Conservation (phyloP, 495 filamentous ascomycete genomes). For the Aspergillus mulundensis region DNA sequence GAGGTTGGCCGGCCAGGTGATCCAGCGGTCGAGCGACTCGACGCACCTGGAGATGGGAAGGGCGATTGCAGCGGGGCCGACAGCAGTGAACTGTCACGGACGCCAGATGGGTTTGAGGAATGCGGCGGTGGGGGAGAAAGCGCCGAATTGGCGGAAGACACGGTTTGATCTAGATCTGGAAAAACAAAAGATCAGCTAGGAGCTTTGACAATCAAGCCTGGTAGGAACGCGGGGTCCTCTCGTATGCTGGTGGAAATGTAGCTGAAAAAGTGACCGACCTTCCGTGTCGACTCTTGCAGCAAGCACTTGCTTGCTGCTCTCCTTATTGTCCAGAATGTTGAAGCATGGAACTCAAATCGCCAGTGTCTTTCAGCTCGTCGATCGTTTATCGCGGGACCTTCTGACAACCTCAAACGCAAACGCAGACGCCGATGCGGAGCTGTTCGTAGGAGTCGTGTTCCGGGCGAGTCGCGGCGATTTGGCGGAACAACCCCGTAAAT, state of each 20-base stretch:
- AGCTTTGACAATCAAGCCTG: neutral
- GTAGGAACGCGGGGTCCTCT: slow-evolving; percentile 1
- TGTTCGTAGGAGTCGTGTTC: slow-evolving; percentile 10
- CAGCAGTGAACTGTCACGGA: slow-evolving; percentile 32
- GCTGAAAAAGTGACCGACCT: slow-evolving; percentile 29
- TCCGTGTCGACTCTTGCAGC: slow-evolving; percentile 52
- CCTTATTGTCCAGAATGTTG: slow-evolving; percentile 50
- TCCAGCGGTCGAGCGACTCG: slow-evolving; percentile 35
- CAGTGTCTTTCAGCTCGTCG: slow-evolving; percentile 24
- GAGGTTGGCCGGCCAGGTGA: slow-evolving; percentile 32
- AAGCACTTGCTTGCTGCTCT: slow-evolving; percentile 54
- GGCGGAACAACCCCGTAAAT: slow-evolving; percentile 4
- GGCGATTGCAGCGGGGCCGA: slow-evolving; percentile 30
- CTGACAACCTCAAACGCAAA: neutral
- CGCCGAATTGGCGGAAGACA: slow-evolving; percentile 40
- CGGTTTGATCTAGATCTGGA: slow-evolving; percentile 40
- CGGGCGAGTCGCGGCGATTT: slow-evolving; percentile 9
- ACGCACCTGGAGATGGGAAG: slow-evolving; percentile 37
- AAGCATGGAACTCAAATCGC: slow-evolving; percentile 45
- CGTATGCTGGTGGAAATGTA: neutral
- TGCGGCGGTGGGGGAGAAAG: slow-evolving; percentile 34
- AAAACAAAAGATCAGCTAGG: slow-evolving; percentile 16
- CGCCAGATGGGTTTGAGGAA: slow-evolving; percentile 25
- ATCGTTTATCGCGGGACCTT: slow-evolving; percentile 21
- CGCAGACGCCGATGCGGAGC: slow-evolving; percentile 12